Conservation (phyloP, 2,329 filamentous ascomycete genomes). For the Pseudocercospora fijiensis region DNA sequence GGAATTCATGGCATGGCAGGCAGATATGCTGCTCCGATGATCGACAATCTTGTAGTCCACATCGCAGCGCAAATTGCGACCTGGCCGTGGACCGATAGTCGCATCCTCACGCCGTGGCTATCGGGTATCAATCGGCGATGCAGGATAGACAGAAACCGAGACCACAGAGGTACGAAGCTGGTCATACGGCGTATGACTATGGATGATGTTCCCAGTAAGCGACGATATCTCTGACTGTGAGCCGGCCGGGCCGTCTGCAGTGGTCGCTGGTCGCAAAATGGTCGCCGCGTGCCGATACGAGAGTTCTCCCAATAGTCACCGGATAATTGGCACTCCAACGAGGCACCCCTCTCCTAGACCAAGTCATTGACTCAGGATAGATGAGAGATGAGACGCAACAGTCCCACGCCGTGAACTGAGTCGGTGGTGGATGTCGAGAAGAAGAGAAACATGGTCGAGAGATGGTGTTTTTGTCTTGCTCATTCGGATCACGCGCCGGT, state of each 20-base stretch:
- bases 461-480: neutral
- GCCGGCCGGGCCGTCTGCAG: neutral
- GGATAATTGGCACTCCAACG: neutral
- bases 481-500: neutral
- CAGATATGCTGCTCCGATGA: neutral
- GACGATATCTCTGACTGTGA: neutral
- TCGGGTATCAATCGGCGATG: neutral
- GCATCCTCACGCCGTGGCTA: neutral
- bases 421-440: neutral
- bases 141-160: neutral
- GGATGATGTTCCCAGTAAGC: neutral
- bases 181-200: neutral
- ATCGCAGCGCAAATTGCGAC: neutral
- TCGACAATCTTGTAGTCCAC: neutral
- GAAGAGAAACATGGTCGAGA: neutral
- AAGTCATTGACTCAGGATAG: neutral
- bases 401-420: neutral
- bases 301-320: neutral
- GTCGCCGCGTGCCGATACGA: neutral
- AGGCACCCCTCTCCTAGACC: neutral
- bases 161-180: neutral
- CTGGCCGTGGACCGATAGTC: neutral
- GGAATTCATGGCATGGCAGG: neutral
- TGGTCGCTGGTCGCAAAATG: neutral
- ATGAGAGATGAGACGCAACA: neutral